phyloP scores from a whole-genome alignment of 495 filamentous ascomycete species.

The Friedmanniomyces endolithicus region DNA sequence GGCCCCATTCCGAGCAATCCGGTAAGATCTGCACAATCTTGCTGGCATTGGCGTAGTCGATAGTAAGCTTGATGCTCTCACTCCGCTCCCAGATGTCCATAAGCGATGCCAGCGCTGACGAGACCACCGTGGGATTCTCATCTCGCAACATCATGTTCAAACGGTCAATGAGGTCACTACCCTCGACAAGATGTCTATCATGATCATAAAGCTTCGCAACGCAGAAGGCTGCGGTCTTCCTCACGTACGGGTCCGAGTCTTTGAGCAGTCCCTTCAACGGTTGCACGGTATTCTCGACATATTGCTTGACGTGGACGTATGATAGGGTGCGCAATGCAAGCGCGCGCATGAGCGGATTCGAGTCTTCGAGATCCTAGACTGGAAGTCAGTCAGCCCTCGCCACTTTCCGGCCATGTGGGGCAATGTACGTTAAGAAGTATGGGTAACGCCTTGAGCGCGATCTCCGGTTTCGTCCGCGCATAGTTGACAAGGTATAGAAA shows the following conservation, averaged over 20 bases:
- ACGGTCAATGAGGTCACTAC: slow-evolving; percentile 79
- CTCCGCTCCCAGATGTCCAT: slow-evolving; percentile 99
- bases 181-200: slow-evolving; percentile 78
- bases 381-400: slow-evolving; percentile 1
- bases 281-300: slow-evolving; percentile 78
- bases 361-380: slow-evolving; percentile 78
- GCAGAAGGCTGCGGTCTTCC: slow-evolving; percentile 92
- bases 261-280: slow-evolving; percentile 72
- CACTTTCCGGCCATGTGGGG: background rate
- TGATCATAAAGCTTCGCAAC: slow-evolving; percentile 98
- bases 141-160: slow-evolving; percentile 84
- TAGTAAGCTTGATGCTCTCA: slow-evolving; percentile 93
- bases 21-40: slow-evolving; percentile 95
- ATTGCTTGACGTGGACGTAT: slow-evolving; percentile 94
- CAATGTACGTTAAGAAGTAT: slow-evolving; percentile 62
- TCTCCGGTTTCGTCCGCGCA: slow-evolving; percentile 83
- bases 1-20: slow-evolving; percentile 98
- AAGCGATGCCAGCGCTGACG: slow-evolving; percentile 78
- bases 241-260: slow-evolving; percentile 88
- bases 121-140: slow-evolving; percentile 94
- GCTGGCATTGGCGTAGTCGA: slow-evolving; percentile 91
- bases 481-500: slow-evolving; percentile 98
- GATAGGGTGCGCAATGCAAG: slow-evolving; percentile 90
- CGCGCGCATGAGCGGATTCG: slow-evolving; percentile 84
- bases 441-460: slow-evolving; percentile 84